Evolutionary conservation across 176 grass and related monocot genomes (phyloP), one percentile per base, ranked within the genome.

Genomic region (Pontederia crassipes): DNA sequence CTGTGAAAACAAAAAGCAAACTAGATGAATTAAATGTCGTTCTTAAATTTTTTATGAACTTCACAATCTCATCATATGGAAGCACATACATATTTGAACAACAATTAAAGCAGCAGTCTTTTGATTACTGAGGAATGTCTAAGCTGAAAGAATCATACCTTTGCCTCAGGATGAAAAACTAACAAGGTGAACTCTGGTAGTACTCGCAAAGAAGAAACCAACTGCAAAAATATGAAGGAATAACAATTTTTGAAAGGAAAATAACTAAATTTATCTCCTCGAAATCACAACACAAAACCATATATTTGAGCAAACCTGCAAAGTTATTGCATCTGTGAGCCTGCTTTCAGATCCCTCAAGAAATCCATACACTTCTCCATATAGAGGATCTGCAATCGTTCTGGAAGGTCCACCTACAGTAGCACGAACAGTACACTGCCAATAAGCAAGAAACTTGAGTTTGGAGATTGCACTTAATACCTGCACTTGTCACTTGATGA

Each of bases 131-230:
- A 70, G 15, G 29, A 80, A 59, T 12, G 60, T 69, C 11, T 72
- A 79, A 24, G 48, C 12, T 48, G 62, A 48, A 26, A n/a, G 47
- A 48, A 66, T 64, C 69, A 52, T 83, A 96, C 92, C 83, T 84
- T 80, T 66, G 87, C 92, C 72, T 96, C 81, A 70, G 83, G 86
- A 80, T 85, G 53, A 72, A 65, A 78, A 77, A 85, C 86, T 72
- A 96, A 74, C 55, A 96, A 65, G 27, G 77, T 57, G 66, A 74
- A 87, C 48, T 85, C 86, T 59, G 92, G 91, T 62, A 70, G 72
- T 59, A 90, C 83, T 82, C 76, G 69, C 56, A 96, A 81, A 15
- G 81, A 96, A 74, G 92, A 87, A 69, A 96, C 81, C 62, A 96
- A 77, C 92, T 96, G 78, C 63, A 80, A 45, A 80, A 45, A 46